Conservation (phyloP, 2,329 filamentous ascomycete genomes). For the Cladorrhinum sp. region DNA sequence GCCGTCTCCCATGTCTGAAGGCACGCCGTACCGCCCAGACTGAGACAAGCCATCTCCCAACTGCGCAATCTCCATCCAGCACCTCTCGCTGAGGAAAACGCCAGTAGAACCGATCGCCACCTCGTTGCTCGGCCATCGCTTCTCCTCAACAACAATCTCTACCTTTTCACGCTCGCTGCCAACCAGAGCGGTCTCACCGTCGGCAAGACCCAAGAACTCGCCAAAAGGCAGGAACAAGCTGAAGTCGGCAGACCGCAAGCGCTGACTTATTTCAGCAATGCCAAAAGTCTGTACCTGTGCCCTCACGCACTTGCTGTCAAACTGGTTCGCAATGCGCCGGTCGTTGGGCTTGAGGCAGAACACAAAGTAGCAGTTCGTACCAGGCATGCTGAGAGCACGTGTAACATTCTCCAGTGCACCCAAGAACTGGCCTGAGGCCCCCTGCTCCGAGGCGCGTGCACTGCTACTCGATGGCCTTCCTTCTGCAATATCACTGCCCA, state of each 20-base stretch:
- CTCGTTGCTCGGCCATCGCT: conserved; percentile 89
- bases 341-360: conserved; percentile 98
- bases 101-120: conserved; percentile 87
- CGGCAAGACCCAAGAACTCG: conserved; percentile 87
- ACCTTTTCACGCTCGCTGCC: conserved; percentile 91
- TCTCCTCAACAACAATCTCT: conserved; percentile 86
- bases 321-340: conserved; percentile 94
- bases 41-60: conserved; percentile 61
- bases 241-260: conserved; percentile 89
- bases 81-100: conserved; percentile 91
- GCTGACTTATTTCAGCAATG: conserved; percentile 93
- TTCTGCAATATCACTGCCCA: conserved; percentile 47
- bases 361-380: conserved; percentile 91
- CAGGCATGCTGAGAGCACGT: conserved; percentile 75
- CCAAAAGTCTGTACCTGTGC: conserved; percentile 93
- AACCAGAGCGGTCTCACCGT: conserved; percentile 79
- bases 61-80: conserved; percentile 87
- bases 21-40: conserved; percentile 49
- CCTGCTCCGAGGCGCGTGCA: conserved; percentile 63
- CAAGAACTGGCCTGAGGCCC: conserved; percentile 89
- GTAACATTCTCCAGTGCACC: conserved; percentile 86
- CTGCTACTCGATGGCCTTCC: conserved; percentile 37
- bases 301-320: conserved; percentile 96
- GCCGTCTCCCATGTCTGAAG: conserved; percentile 62
- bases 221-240: conserved; percentile 93